Base-by-base conservation (phyloP, 139 green algal genomes). In the Chlorella sp. region DNA sequence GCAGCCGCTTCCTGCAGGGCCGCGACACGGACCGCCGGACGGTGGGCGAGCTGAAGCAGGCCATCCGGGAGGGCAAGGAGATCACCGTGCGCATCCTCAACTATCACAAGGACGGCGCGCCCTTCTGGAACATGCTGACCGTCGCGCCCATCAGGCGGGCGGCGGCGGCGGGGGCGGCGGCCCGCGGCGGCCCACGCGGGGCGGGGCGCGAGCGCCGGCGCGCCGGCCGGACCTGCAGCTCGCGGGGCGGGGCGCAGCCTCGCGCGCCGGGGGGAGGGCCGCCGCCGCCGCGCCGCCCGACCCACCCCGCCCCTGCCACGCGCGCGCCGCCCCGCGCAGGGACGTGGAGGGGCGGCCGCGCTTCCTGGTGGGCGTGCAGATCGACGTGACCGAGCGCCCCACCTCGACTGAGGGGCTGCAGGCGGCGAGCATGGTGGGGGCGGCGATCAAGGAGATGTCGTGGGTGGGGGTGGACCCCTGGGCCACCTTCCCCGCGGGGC, bases 61-160 rank as follows among this genome's bases (percentile, higher is more conserved):
- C 95, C 12, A 89, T 98, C 33, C 79, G 82, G 14, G 82, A 58
- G 2, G 87, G 89, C 11, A 77, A 80, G 0, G 93, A 97, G 80
- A 90, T 91, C 61, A 97, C 91, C 1, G 94, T 98, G 23, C 86
- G 93, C 42, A 80, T 99, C 79, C 89, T 99, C 31, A 99, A 99
- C 86, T 99, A 98, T 89, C 91, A 79, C 58, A 95, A 94, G 82
- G 71, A 77, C 48, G 94, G 93, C 27, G 79, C 83, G 59, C 82
- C 91, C 23, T 99, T 99, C 71, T 99, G 95, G 95, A 99, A 99
- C 85, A 96, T 98, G 90, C 93, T 99, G 65, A 97, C 94, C 7
- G 69, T 99, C 45, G 93, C 94, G n/a, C 92, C 95, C 51, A 96
- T 99, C 77, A 78, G 71, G 69, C 55, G 69, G 23, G 51, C 8